These are phyloP conservation scores for Anastatica hierochuntica DNA, from an alignment of 345 rosid genomes.

Conservation along the genomic window DNA sequence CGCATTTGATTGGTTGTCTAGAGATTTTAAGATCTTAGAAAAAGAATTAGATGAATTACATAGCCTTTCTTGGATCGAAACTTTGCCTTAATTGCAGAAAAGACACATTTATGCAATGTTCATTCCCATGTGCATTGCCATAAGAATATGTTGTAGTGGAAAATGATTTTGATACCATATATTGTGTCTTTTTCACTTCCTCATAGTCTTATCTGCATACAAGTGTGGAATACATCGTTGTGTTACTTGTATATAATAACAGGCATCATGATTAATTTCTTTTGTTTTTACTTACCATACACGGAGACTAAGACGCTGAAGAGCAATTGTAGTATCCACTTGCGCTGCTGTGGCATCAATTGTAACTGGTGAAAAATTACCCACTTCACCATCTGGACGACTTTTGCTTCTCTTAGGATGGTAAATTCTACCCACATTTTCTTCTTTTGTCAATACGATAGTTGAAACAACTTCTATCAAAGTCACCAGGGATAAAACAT, in stretches of 20 bases:
- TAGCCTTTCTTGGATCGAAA: too few relatives aligned
- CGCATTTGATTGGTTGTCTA: too few relatives aligned
- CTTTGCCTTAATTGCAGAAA: too few relatives aligned
- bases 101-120: slow-evolving; percentile 46
- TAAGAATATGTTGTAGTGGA: slow-evolving; percentile 81
- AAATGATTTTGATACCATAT: slow-evolving; percentile 95
- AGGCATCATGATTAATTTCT: not conserved
- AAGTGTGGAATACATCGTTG: not conserved
- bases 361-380: slow-evolving; percentile 79
- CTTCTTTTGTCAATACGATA: not conserved
- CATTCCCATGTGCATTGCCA: slow-evolving; percentile 72
- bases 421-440: slow-evolving; percentile 29
- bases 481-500: not conserved
- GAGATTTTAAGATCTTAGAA: too few relatives aligned
- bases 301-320: slow-evolving; percentile 83
- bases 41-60: too few relatives aligned
- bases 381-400: slow-evolving; percentile 69
- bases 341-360: slow-evolving; percentile 98
- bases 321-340: slow-evolving; percentile 88
- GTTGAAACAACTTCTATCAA: not conserved
- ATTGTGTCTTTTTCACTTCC: not conserved
- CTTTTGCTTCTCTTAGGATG: slow-evolving; percentile 74
- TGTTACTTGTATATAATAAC: slow-evolving; percentile 2
- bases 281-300: slow-evolving; percentile 42
- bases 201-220: slow-evolving; percentile 3